Evolutionary conservation across 352 stramenopile species (phyloP).

Genomic region (Phytophthora europaea): DNA sequence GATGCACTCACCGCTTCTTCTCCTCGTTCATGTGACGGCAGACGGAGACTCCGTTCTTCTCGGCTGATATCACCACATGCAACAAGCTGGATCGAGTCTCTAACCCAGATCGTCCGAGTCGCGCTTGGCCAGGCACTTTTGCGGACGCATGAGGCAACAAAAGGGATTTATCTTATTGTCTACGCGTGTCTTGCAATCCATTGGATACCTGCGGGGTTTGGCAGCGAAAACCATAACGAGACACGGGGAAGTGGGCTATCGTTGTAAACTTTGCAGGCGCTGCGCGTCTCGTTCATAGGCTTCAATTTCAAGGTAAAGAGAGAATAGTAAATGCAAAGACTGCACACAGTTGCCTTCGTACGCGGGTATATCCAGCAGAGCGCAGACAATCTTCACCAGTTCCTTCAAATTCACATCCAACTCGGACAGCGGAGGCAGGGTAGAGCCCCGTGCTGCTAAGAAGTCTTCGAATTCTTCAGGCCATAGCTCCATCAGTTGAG

Average conservation of each 20-base stretch:
- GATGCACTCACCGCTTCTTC: not conserved
- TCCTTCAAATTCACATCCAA: slow-evolving; percentile 91
- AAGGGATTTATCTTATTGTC: not conserved
- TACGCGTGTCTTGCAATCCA: not conserved
- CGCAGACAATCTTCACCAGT: slow-evolving; percentile 87
- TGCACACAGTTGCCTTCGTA: slow-evolving; percentile 84
- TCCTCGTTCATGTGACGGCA: slow-evolving; percentile 27
- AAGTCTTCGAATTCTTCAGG: slow-evolving; percentile 86
- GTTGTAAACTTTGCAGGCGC: slow-evolving; percentile 33
- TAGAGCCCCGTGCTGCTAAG: slow-evolving; percentile 41
- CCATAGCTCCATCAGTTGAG: slow-evolving; percentile 93
- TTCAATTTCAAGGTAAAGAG: slow-evolving; percentile 87
- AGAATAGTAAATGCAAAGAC: slow-evolving; percentile 94
- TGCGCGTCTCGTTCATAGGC: slow-evolving; percentile 61
- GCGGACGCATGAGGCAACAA: slow-evolving; percentile 47
- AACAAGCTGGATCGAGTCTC: slow-evolving; percentile 80
- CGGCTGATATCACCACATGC: slow-evolving; percentile 69
- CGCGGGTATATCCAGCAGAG: slow-evolving; percentile 94
- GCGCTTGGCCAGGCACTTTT: slow-evolving; percentile 83
- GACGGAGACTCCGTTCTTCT: slow-evolving; percentile 83
- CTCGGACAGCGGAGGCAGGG: slow-evolving; percentile 44
- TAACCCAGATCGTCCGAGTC: slow-evolving; percentile 74
- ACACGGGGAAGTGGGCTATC: slow-evolving; percentile 29
- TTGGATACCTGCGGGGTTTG: slow-evolving; percentile 2
- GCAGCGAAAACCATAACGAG: slow-evolving; percentile 16